phyloP scores from a whole-genome alignment of 352 stramenopile species.

The Globisporangium echinulatum region DNA sequence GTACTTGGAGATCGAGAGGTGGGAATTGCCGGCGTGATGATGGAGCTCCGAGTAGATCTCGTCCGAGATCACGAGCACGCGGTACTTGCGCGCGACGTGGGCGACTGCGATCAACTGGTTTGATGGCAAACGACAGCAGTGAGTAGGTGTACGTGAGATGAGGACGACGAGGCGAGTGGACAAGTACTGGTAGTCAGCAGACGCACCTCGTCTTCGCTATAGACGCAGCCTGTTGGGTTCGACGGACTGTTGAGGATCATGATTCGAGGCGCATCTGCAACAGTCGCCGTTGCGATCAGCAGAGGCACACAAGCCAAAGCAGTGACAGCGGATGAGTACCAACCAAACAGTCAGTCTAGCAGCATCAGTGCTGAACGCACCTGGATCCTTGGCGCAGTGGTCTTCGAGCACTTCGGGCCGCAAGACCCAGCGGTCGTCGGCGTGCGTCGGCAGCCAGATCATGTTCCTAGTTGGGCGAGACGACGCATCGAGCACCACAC shows the following conservation, averaged over 20 bases:
- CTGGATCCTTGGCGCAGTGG: conserved; percentile 71
- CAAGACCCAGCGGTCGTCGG: conserved; percentile 75
- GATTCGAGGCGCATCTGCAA: conserved; percentile 68
- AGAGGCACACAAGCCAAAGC: not conserved
- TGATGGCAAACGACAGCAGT: not conserved
- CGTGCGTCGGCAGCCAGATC: conserved; percentile 81
- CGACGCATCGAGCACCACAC: not conserved
- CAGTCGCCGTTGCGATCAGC: not conserved
- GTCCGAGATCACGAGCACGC: conserved; percentile 85
- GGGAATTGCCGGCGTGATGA: conserved; percentile 50
- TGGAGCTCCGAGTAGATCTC: conserved; percentile 87
- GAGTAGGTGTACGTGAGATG: not conserved
- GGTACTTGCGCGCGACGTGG: conserved; percentile 73
- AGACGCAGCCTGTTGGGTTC: conserved; percentile 81
- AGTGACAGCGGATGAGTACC: not conserved
- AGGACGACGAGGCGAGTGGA: not conserved
- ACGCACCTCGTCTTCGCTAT: conserved; percentile 65
- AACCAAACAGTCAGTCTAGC: not conserved
- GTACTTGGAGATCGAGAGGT: conserved; percentile 80
- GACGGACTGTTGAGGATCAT: conserved; percentile 85
- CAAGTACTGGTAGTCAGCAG: too few relatives aligned
- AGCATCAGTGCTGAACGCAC: conserved; percentile 15
- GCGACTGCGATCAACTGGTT: conserved; percentile 42
- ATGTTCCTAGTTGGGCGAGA: conserved; percentile 53
- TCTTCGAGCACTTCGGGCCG: conserved; percentile 75